Conservation (phyloP, 345 rosid species). For the Citrus australasica region DNA sequence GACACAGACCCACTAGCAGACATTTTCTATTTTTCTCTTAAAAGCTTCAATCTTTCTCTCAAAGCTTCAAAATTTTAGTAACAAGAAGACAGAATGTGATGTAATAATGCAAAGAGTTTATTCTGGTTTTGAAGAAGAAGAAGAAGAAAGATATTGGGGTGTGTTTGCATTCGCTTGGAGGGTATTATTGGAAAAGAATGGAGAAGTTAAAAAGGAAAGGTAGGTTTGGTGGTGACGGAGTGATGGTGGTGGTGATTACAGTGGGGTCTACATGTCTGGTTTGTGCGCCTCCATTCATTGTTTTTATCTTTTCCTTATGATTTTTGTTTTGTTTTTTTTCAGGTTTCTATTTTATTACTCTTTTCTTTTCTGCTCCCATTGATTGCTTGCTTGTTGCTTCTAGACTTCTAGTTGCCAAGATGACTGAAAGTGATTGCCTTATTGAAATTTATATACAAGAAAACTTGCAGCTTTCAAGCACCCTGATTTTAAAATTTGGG, state of each 20-base stretch:
- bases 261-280: conserved; percentile 45
- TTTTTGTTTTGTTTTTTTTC: neutral
- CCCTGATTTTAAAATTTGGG: neutral
- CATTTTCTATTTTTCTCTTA: conserved; percentile 3
- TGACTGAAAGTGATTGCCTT: too few species aligned
- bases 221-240: conserved; percentile 18
- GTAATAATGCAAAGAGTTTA: neutral
- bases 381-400: too few species aligned
- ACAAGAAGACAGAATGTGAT: conserved; percentile 11
- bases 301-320: too few species aligned
- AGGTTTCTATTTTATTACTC: neutral
- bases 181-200: neutral
- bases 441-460: neutral
- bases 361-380: too few species aligned
- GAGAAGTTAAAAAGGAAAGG: neutral
- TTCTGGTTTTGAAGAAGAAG: neutral
- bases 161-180: neutral
- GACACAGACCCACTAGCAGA: conserved; percentile 41
- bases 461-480: neutral
- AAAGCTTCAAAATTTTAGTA: neutral
- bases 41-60: neutral
- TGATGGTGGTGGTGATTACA: conserved; percentile 17
- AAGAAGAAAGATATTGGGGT: conserved; percentile 10
- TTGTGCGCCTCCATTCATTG: conserved; percentile 19
- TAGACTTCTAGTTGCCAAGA: too few species aligned